phyloP scores from a whole-genome alignment of 768 basidiomycete genomes.

The Suillus plorans region DNA sequence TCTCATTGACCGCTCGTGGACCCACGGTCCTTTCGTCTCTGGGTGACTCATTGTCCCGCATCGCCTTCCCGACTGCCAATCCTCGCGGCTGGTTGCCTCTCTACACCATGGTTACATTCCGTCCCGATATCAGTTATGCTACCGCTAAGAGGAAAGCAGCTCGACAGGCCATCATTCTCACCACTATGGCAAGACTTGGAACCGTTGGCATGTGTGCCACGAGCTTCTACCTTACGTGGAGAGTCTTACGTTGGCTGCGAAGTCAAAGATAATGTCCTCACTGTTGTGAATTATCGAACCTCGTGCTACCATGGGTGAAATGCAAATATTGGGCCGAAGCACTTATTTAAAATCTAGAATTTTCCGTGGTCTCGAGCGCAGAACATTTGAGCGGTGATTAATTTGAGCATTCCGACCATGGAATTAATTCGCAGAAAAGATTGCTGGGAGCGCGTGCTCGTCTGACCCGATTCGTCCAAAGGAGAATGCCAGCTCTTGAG shows the following conservation, averaged over 20 bases:
- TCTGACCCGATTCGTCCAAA: conserved; percentile 10
- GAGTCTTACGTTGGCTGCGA: conserved; percentile 20
- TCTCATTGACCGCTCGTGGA: conserved; percentile 54
- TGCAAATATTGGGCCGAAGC: conserved; percentile 21
- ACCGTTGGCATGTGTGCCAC: conserved; percentile 42
- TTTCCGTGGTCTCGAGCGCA: conserved; percentile 19
- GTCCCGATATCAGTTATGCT: conserved; percentile 91
- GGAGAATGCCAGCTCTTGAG: conserved; percentile 15
- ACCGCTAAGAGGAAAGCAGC: conserved; percentile 70
- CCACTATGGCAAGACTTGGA: conserved; percentile 48
- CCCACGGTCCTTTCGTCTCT: conserved; percentile 47
- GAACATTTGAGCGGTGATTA: conserved; percentile 33
- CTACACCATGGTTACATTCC: conserved; percentile 98
- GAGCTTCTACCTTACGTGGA: conserved; percentile 36
- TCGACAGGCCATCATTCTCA: conserved; percentile 67
- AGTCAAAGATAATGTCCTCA: conserved; percentile 16
- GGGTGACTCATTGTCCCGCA: conserved; percentile 44
- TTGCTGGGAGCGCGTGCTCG: conserved; percentile 21
- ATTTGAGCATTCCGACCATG: conserved; percentile 31
- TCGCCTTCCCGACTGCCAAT: conserved; percentile 57
- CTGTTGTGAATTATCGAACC: conserved; percentile 31
- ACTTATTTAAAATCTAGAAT: conserved; percentile 22
- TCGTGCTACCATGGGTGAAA: conserved; percentile 27
- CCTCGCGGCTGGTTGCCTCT: conserved; percentile 86
- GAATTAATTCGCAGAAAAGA: conserved; percentile 30